Conservation (phyloP, 768 basidiomycete genomes). For the Hemileccinum rubropunctum region DNA sequence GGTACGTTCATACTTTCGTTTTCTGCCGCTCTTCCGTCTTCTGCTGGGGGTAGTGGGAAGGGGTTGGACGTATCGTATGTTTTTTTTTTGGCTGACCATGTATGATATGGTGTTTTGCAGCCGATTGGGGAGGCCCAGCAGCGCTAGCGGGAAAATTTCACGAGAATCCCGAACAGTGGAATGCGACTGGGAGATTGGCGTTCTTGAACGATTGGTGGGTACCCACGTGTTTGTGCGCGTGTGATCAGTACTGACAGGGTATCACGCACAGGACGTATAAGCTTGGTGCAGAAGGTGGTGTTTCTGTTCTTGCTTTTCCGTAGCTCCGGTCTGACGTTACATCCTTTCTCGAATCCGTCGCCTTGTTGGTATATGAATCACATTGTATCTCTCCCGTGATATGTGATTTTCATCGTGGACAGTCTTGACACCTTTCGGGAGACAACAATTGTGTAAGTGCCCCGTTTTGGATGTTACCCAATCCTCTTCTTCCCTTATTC, state of each 20-base stretch:
- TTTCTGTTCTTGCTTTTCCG: not conserved
- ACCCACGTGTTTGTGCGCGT: constrained; percentile 1
- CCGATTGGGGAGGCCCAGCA: constrained; percentile 59
- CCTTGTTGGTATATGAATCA: no score
- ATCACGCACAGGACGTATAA: constrained; percentile 69
- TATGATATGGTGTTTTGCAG: constrained; percentile 32
- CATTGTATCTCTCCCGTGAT: not conserved
- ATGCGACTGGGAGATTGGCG: constrained; percentile 57
- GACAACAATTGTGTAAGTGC: constrained; percentile 75
- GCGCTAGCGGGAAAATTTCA: constrained; percentile 56
- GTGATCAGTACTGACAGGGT: not conserved
- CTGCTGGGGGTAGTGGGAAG: no score
- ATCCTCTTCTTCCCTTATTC: not conserved
- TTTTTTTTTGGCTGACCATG: not conserved
- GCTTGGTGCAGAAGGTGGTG: constrained; percentile 78
- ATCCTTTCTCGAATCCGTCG: not conserved
- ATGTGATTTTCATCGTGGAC: no score
- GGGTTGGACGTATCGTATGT: no score
- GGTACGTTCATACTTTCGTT: constrained; percentile 38
- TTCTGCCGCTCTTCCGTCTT: not conserved
- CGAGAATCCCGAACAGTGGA: constrained; percentile 54
- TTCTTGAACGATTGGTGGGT: constrained; percentile 84
- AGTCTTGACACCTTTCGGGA: constrained; percentile 89
- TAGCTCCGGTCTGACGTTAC: not conserved
- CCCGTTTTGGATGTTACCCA: not conserved